Base-by-base conservation (phyloP, 257 asterid genomes). In the Sherardia arvensis region DNA sequence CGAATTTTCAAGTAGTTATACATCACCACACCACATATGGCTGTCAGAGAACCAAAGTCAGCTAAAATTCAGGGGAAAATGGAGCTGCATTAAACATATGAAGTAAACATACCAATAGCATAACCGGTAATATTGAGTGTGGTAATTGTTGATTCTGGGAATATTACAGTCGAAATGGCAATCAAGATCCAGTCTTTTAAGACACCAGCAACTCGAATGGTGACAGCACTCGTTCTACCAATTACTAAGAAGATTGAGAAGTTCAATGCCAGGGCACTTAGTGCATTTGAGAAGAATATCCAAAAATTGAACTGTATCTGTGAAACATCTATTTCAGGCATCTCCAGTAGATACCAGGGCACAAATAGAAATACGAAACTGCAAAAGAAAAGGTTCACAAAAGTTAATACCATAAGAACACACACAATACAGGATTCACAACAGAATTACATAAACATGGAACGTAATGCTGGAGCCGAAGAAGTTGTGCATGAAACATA, bases 151-250 rank as follows among this genome's bases (percentile, higher is more conserved):
- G 99, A 94, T 76, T 94, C 99, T 0, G 99, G 99, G 74, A 94
- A 94, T 43, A 94, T 75, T 66, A 94, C 71, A 29, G 97, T 90
- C 21, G 99, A 94, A 64, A 94, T 87, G 61, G 99, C 86, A 70
- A 94, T 90, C 48, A 94, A 87, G 60, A 94, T 94, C 99, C 99
- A 94, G 80, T 94, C 99, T 73, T 94, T 94, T 28, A 90, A 73
- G 67, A 94, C 99, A 6, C 99, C 97, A 60, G 99, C 97, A 47
- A 94, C 99, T 64, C 99, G 84, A 57, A 94, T 78, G 27, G 99
- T 94, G 70, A 94, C 97, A 32, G 99, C 99, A 65, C 99, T 86
- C 22, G 99, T 94, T 90, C 99, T 86, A 77, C 97, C 99, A 59
- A 90, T 86, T 29, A 84, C 99, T 69, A 87, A 77, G 78, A 94